Conservation (phyloP, 768 basidiomycete species). For the Boletellus sp. region DNA sequence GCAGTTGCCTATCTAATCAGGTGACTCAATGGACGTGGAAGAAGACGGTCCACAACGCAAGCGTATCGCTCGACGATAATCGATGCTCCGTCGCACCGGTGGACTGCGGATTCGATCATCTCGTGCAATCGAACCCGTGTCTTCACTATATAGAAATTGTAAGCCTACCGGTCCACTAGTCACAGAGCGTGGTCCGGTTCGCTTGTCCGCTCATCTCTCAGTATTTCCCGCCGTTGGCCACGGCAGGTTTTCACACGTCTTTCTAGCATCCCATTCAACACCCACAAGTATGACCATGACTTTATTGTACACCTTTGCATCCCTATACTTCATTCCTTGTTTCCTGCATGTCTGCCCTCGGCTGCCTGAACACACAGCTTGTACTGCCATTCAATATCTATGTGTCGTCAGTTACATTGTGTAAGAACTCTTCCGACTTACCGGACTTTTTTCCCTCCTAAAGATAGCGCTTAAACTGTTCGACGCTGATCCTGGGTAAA, state of each 20-base stretch:
- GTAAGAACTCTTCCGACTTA: too few relatives aligned
- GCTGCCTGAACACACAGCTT: background rate
- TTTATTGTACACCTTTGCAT: conserved; percentile 14
- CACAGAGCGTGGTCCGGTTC: too few relatives aligned
- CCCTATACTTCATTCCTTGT: conserved; percentile 2
- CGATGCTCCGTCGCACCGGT: too few relatives aligned
- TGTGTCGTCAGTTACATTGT: too few relatives aligned
- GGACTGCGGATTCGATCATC: background rate
- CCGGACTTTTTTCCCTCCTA: too few relatives aligned
- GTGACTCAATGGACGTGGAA: conserved; percentile 70
- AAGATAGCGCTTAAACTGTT: too few relatives aligned
- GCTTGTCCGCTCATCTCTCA: too few relatives aligned
- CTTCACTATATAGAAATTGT: conserved; percentile 14
- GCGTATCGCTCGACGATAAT: conserved; percentile 60
- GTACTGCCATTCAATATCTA: conserved; percentile 18
- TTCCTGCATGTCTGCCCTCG: background rate
- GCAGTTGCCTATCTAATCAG: conserved; percentile 39
- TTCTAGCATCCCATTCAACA: background rate
- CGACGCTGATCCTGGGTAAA: too few relatives aligned
- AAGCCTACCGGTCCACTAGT: too few relatives aligned
- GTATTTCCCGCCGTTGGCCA: too few relatives aligned
- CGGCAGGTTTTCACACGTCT: conserved; percentile 1
- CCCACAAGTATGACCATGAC: conserved; percentile 10
- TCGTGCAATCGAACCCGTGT: background rate
- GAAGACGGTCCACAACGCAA: conserved; percentile 76